Evolutionary conservation across 495 filamentous ascomycete genomes (phyloP), one percentile per base, ranked within the genome.

Genomic region (Podospora pseudopauciseta): DNA sequence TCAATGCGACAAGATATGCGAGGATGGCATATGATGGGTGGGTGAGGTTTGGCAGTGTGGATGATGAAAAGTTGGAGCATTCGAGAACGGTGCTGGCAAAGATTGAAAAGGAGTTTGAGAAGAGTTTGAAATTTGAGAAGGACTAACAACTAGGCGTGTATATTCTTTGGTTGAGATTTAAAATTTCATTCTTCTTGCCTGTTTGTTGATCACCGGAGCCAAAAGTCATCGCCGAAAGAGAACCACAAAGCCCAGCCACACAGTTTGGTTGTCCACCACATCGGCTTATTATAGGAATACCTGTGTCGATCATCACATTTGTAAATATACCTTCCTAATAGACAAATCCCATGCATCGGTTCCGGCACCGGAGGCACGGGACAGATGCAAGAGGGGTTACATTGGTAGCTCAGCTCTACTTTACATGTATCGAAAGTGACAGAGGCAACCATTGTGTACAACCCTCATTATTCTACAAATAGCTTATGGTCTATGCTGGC

Each of bases 1-100:
- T 68, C 23, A 80, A 76, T 5, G 81, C 77, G 5, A 73, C 71
- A 7, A 71, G 75, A 55, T 79, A 81, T 55, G 79, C 76, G 1
- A 69, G 77, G 19, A 76, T 79, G 75, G 75, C 79, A 18, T 53
- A 82, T 54, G 76, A 80, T 34, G 70, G 71, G 1, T 80, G 78
- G 78, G 67, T 71, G 15, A 71, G 56, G 66, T 72, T 78, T n/a
- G 79, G 77, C 9, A 79, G 79, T 27, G 74, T 77, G 3, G 79
- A 80, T 66, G 65, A 74, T 16, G 68, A 74, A 20, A 67, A 73
- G 28, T 30, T 78, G 11, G 78, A 76, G 13, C 39, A 49, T 2
- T 49, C 39, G 39, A 49, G 15, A 16, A 49, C 39, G 5, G 39
- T 49, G 3, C 15, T 49, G 39, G 39, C 39, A 49, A 49, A 49